phyloP scores from a whole-genome alignment of 371 early-diverging fungal species.

The Umbelopsis sp. region DNA sequence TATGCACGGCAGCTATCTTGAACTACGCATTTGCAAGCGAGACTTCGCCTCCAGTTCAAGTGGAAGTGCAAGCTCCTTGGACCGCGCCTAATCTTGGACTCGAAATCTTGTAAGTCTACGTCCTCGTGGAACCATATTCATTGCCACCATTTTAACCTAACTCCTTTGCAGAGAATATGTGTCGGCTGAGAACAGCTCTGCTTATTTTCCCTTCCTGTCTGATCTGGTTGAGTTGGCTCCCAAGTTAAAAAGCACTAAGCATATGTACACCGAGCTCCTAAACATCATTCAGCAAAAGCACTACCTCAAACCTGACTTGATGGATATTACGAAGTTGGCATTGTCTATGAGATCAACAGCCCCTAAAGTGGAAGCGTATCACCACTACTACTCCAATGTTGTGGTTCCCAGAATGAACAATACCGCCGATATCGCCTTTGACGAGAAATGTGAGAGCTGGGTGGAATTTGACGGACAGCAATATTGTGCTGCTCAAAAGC shows the following conservation, averaged over 20 bases:
- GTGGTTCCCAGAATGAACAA: slow-evolving; percentile 47
- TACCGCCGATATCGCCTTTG: slow-evolving; percentile 35
- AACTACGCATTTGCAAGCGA: neutral
- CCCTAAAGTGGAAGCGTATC: slow-evolving; percentile 80
- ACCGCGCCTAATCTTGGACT: slow-evolving; percentile 55
- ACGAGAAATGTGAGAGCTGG: slow-evolving; percentile 70
- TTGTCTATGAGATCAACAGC: slow-evolving; percentile 73
- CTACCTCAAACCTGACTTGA: slow-evolving; percentile 31
- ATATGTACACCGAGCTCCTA: slow-evolving; percentile 50
- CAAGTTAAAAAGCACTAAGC: slow-evolving; percentile 28
- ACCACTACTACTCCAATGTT: slow-evolving; percentile 73
- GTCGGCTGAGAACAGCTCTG: slow-evolving; percentile 60
- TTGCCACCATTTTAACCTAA: neutral
- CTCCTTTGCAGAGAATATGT: slow-evolving; percentile 59
- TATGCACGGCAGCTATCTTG: slow-evolving; percentile 13
- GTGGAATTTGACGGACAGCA: slow-evolving; percentile 69
- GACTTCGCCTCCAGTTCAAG: slow-evolving; percentile 55
- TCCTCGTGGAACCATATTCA: neutral
- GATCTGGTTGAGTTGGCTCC: slow-evolving; percentile 39
- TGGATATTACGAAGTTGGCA: slow-evolving; percentile 54
- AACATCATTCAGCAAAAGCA: slow-evolving; percentile 39
- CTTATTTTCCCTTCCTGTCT: slow-evolving; percentile 61
- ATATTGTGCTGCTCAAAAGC: slow-evolving; percentile 54
- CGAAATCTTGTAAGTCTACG: slow-evolving; percentile 62
- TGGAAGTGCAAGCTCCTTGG: slow-evolving; percentile 63